Base-by-base conservation (phyloP, 2,329 filamentous ascomycete genomes). In the Fusarium camptoceras region DNA sequence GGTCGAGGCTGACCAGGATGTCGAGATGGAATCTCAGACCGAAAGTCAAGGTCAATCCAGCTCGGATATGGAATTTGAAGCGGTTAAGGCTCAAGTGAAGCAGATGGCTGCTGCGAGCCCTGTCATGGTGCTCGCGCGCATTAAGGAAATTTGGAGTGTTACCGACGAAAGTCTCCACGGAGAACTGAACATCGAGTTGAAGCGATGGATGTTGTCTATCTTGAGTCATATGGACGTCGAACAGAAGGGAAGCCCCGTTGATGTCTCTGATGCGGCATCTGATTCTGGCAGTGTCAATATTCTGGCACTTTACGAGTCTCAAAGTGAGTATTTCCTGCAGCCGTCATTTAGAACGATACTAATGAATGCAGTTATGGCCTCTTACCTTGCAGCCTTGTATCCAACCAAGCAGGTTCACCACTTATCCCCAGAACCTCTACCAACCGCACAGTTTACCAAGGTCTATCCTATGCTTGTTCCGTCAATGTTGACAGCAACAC, bases 171-270 rank as follows among this genome's bases (percentile, higher is more conserved):
- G 58, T 4, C 53, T 65, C 3, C 58, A 66, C 3, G 30, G 44
- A 3, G 66, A 71, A 53, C 72, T 86, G 6, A 86, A 86, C 60
- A 79, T 87, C 49, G 85, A 87, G 66, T 87, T 87, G 73, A 87
- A 88, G 71, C 66, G 67, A 25, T 90, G 88, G 88, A 85, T 93
- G 80, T 80, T 90, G 34, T 88, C 85, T 28, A 84, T 84, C 2
- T 78, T 92, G 55, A 83, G 84, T 65, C 81, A 80, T 67, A 81
- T 83, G 73, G 83, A 82, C 39, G 81, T 82, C 31, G 69, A 75
- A 2, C 58, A 63, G 5, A 57, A 49, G 18, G 16, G 11, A 60
- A 75, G 15, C 48, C 73, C 12, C 66, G 74, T 24, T 22, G 39
- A 48, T 15, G 22, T 15, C 16, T 41, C 10, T 59, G 68, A 1